A percentile compares a stretch with the other conserved stretches of the same genome.
Evolutionary conservation across 1,139 yeast species (phyloP).

Genomic region (Pneumocystis murina): DNA sequence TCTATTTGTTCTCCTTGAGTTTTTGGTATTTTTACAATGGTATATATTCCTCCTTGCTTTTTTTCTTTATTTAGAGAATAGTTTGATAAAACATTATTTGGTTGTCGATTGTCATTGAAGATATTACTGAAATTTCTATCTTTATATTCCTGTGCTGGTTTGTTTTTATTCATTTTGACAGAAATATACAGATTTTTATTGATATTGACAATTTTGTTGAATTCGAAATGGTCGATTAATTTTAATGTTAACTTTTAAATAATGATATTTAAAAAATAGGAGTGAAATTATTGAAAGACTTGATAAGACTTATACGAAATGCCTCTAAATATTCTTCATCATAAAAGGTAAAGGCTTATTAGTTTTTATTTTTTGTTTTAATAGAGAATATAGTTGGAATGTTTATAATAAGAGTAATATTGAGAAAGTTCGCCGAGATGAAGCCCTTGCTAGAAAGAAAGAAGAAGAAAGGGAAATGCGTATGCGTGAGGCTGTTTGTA

Average conservation of each 20-base stretch:
- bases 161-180: not conserved
- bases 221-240: not conserved
- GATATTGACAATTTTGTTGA: not conserved
- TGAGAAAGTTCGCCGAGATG: conserved; percentile 22
- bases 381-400: conserved; percentile 21
- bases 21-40: not conserved
- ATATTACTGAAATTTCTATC: not conserved
- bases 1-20: not conserved
- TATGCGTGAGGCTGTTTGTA: conserved; percentile 3
- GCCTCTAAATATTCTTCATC: conserved; percentile 1
- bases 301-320: not conserved
- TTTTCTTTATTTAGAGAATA: not conserved
- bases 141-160: not conserved
- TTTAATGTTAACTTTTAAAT: too few species aligned
- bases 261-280: not conserved
- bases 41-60: not conserved
- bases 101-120: not conserved
- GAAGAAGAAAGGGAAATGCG: conserved; percentile 12
- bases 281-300: not conserved
- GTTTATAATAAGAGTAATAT: conserved; percentile 20
- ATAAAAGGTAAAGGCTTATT: not conserved
- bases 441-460: conserved; percentile 16
- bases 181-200: not conserved
- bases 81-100: not conserved
- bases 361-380: not conserved